Evolutionary conservation across 306 rosid species (phyloP).

Genomic region (Dryas alaskensis): DNA sequence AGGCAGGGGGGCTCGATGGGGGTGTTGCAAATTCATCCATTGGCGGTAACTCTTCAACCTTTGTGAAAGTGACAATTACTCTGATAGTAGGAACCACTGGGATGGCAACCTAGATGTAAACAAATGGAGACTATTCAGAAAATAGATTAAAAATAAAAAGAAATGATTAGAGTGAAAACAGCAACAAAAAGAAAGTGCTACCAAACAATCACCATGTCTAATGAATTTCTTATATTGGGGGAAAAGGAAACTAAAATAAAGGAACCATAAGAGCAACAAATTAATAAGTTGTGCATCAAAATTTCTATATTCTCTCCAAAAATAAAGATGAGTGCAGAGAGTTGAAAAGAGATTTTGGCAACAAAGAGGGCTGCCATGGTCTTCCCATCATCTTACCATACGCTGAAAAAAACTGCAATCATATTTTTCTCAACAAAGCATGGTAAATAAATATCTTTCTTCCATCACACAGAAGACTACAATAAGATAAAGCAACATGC

Average conservation of each 20-base stretch:
- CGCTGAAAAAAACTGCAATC: not conserved
- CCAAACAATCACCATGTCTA: not conserved
- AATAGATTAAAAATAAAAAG: not conserved
- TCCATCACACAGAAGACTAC: not conserved
- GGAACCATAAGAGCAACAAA: not conserved
- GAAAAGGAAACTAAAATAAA: not conserved
- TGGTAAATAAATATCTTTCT: not conserved
- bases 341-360: not conserved
- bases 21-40: constrained; percentile 82
- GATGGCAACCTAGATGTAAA: constrained; percentile 75
- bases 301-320: not conserved
- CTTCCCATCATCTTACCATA: not conserved
- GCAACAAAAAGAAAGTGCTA: not conserved
- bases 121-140: not conserved
- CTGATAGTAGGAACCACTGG: constrained; percentile 96
- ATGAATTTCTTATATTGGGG: not conserved
- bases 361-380: not conserved
- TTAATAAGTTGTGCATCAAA: not conserved
- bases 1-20: constrained; percentile 70
- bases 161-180: not conserved
- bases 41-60: constrained; percentile 83
- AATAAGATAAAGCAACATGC: not conserved
- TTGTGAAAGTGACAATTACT: constrained; percentile 86
- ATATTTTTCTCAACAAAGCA: not conserved
- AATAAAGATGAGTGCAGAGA: not conserved